Conservation (phyloP, 306 rosid species). For the Trifolium fragiferum region DNA sequence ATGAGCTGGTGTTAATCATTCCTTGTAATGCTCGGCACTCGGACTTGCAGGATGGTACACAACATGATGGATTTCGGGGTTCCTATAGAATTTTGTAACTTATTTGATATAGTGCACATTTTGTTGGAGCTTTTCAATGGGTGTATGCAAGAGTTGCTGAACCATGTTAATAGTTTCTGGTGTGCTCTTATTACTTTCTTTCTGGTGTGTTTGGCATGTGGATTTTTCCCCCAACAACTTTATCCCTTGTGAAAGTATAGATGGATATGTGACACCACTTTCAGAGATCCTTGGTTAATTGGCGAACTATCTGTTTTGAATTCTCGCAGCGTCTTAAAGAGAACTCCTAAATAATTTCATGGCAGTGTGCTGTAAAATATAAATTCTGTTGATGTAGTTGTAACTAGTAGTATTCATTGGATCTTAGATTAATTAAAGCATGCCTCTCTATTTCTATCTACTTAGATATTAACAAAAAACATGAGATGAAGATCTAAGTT, state of each 20-base stretch:
- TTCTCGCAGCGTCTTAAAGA: slow-evolving; percentile 21
- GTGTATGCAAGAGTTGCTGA: background rate
- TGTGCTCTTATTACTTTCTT: background rate
- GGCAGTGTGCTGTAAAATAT: slow-evolving; percentile 9
- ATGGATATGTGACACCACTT: background rate
- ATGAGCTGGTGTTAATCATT: background rate
- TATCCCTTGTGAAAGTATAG: slow-evolving; percentile 1
- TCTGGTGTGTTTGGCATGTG: background rate
- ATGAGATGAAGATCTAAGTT: slow-evolving; percentile 4
- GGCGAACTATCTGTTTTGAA: slow-evolving; percentile 23
- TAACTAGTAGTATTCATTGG: slow-evolving; percentile 19
- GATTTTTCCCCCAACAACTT: background rate
- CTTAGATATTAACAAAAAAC: slow-evolving; percentile 28
- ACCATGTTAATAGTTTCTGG: background rate
- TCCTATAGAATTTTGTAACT: background rate
- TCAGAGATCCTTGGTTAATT: slow-evolving; percentile 8
- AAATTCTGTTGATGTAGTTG: background rate
- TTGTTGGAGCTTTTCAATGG: background rate
- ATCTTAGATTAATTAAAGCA: background rate
- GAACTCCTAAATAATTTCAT: slow-evolving; percentile 27
- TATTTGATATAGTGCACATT: background rate
- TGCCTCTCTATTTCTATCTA: background rate
- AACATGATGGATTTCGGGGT: background rate
- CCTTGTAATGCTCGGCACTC: background rate
- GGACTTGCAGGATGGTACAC: background rate